phyloP scores from a whole-genome alignment of 768 basidiomycete genomes.

The Kondoa malvinella region DNA sequence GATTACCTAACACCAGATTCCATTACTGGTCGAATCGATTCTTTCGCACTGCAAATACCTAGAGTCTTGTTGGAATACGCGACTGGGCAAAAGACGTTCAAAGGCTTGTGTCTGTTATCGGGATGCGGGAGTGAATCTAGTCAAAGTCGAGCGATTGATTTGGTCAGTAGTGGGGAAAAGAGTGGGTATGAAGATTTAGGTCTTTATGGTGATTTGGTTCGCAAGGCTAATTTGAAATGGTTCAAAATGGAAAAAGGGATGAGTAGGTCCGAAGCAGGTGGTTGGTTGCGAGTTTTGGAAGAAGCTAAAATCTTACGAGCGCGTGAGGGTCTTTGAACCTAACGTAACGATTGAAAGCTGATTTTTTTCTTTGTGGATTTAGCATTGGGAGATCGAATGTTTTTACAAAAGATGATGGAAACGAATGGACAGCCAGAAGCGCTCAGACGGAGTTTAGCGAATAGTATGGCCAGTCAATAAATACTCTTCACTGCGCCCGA shows the following conservation, averaged over 20 bases:
- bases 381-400: background rate
- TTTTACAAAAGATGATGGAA: constrained; percentile 8
- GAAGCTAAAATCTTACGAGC: background rate
- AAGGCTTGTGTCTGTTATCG: background rate
- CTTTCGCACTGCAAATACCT: constrained; percentile 2
- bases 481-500: constrained; percentile 6
- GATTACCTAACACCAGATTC: background rate
- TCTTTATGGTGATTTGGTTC: background rate
- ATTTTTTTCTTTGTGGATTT: background rate
- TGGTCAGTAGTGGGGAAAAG: background rate
- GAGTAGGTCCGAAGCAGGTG: background rate
- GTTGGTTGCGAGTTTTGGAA: background rate
- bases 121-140: background rate
- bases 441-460: constrained; percentile 1
- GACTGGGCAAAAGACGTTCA: background rate
- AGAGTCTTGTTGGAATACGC: background rate
- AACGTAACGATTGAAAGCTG: background rate
- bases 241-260: constrained; percentile 5
- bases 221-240: background rate
- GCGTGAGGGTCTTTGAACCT: background rate
- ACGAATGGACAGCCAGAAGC: constrained; percentile 8
- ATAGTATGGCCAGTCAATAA: background rate
- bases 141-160: background rate
- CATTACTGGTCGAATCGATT: background rate
- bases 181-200: background rate